Conservation (phyloP, 1,284 basidiomycete genomes). For the Trametes versicolor region DNA sequence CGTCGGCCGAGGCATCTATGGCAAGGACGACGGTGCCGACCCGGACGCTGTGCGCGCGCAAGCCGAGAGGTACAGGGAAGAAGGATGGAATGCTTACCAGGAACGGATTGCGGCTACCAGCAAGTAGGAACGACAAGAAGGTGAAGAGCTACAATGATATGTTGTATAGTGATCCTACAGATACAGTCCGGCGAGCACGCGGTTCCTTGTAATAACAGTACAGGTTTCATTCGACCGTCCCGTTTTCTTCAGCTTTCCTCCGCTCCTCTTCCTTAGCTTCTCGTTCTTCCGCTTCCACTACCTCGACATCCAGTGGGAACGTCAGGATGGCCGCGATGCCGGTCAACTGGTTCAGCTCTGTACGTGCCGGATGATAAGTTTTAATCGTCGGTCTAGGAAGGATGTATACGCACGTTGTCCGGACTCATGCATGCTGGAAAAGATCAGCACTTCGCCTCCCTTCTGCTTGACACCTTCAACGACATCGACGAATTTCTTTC, state of each 20-base stretch:
- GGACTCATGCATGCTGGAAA: slow-evolving; percentile 99
- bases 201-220: slow-evolving; percentile 2
- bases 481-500: slow-evolving; percentile 88
- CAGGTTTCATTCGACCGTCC: slow-evolving; percentile 20
- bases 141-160: slow-evolving; percentile 15
- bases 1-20: slow-evolving; percentile 96
- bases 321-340: slow-evolving; percentile 97
- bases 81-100: slow-evolving; percentile 94
- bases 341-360: slow-evolving; percentile 94
- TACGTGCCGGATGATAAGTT: slow-evolving; percentile 1
- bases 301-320: slow-evolving; percentile 95
- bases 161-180: slow-evolving; percentile 29
- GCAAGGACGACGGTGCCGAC: slow-evolving; percentile 68
- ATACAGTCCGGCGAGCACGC: slow-evolving; percentile 24
- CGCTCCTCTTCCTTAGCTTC: slow-evolving; percentile 66
- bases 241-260: slow-evolving; percentile 45
- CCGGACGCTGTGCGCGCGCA: slow-evolving; percentile 72
- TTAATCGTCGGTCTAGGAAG: neutral
- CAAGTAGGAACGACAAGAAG: neutral
- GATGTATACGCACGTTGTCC: slow-evolving; percentile 81
- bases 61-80: slow-evolving; percentile 85
- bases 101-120: slow-evolving; percentile 43
- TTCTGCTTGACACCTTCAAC: slow-evolving; percentile 91
- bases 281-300: slow-evolving; percentile 87
- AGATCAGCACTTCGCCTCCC: slow-evolving; percentile 94